Evolutionary conservation across 2,329 filamentous ascomycete species (phyloP).

Genomic region (Elsinoe australis): DNA sequence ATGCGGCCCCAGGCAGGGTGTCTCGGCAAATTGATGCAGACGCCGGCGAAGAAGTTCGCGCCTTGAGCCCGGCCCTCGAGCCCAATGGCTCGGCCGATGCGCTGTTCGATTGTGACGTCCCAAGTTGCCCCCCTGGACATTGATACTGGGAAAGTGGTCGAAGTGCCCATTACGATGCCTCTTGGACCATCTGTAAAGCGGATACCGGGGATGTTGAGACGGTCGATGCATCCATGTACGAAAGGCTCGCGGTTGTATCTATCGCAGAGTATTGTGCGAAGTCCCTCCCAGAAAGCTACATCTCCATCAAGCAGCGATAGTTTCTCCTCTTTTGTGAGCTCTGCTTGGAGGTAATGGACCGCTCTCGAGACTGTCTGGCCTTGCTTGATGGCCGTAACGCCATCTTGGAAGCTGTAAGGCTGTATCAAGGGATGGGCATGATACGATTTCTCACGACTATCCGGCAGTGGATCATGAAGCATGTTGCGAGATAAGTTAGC

Average conservation of each 20-base stretch:
- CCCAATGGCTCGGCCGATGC: conserved; percentile 26
- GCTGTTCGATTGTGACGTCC: conserved; percentile 24
- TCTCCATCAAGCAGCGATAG: conserved; percentile 19
- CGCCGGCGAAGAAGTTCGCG: conserved; percentile 25
- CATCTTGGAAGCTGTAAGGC: background rate
- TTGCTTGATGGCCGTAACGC: background rate
- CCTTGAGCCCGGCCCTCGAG: conserved; percentile 26
- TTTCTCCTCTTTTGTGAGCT: background rate
- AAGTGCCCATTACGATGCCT: conserved; percentile 21
- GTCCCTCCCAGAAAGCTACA: conserved; percentile 18
- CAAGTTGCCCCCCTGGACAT: conserved; percentile 27
- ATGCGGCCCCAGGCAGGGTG: conserved; percentile 25
- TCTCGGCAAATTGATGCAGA: conserved; percentile 27
- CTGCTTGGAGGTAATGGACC: background rate
- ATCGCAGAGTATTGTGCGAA: conserved; percentile 17
- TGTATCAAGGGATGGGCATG: too few relatives aligned
- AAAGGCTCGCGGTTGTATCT: conserved; percentile 19
- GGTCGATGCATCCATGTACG: conserved; percentile 13
- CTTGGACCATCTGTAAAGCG: conserved; percentile 27
- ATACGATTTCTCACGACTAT: too few relatives aligned
- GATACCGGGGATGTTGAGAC: conserved; percentile 19
- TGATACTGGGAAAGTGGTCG: conserved; percentile 20
- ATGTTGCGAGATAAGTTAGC: too few relatives aligned
- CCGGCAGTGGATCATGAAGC: too few relatives aligned
- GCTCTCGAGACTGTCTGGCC: background rate